Percentiles rank a stretch among this genome's conserved stretches.
These are phyloP conservation scores for Cladosporium oxysporum DNA, from an alignment of 2,329 filamentous ascomycete species.

Conservation along the genomic window DNA sequence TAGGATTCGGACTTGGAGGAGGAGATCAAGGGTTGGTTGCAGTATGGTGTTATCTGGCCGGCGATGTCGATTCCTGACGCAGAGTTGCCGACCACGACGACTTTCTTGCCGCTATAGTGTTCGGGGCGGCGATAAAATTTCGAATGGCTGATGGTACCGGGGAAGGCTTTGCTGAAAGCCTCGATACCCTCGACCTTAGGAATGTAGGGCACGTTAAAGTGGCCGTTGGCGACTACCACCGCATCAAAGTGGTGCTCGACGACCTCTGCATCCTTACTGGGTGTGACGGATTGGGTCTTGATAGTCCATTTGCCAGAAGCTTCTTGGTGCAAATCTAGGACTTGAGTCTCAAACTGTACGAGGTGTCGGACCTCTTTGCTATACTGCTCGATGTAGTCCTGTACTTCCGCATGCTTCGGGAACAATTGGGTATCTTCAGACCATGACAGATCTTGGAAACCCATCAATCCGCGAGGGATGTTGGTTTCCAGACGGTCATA, in stretches of 20 bases:
- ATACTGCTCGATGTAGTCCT: conserved; percentile 73
- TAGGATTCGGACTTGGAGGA: conserved; percentile 57
- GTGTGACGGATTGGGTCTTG: conserved; percentile 42
- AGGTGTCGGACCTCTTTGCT: conserved; percentile 66
- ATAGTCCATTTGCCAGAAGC: conserved; percentile 58
- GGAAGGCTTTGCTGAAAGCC: conserved; percentile 43
- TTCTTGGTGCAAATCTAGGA: conserved; percentile 57
- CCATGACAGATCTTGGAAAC: conserved; percentile 64
- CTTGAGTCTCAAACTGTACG: conserved; percentile 70
- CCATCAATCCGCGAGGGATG: conserved; percentile 79
- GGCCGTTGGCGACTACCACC: conserved; percentile 50
- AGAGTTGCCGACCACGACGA: conserved; percentile 80
- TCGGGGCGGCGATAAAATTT: conserved; percentile 74
- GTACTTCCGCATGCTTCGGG: conserved; percentile 69
- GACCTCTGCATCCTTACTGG: conserved; percentile 34
- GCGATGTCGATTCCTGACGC: conserved; percentile 85
- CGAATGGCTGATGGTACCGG: conserved; percentile 54
- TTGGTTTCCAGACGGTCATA: conserved; percentile 85
- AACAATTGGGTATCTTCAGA: conserved; percentile 66
- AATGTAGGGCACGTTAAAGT: conserved; percentile 50
- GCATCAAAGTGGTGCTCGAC: conserved; percentile 53
- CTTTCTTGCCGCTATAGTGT: conserved; percentile 66
- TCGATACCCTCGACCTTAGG: conserved; percentile 44
- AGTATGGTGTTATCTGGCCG: conserved; percentile 67
- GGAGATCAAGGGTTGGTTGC: conserved; percentile 64